Base-by-base conservation (phyloP, 1,139 yeast species). In the Lodderomyces jiufengensis region DNA sequence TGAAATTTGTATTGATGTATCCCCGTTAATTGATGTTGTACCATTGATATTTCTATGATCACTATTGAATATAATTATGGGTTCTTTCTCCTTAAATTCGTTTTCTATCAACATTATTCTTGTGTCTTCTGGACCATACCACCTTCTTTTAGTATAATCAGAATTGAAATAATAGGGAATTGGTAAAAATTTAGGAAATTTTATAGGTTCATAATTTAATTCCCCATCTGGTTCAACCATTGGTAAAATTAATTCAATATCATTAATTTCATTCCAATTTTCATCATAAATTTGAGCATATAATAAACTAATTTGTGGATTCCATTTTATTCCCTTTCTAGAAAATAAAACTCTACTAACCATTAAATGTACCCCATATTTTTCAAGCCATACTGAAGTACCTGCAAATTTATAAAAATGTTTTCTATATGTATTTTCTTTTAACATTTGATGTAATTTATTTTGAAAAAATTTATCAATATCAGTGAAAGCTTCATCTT, bases 111-210 rank as follows among this genome's bases (percentile, higher is more conserved):
- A 43, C 16, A 70, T 47, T n/a, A 71, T 53, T 32, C 75, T 57
- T 3, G 78, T 74, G 48, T 73, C 77, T 49, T 73, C 78, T 2
- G 78, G 72, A 0, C 78, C 78, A 38, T 57, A 63, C 47, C 43
- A 59, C 44, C 43, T 30, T 24, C 27, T 24, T 20, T 29, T 35
- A 9, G 30, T 29, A 37, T 46, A 57, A 18, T 48, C 48, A 22
- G 50, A 42, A 9, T 42, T 39, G 10, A 34, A 43, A 31, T 42
- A 45, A 34, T 57, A 59, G 9, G 66, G 65, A 4, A 61, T 51
- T 1, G 62, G 60, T 21, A 60, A 39, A 31, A 59, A 55, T 10
- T 42, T 37, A 4, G 66, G 66, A 38, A 54, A 61, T 24, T 40
- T 38, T 13, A 55, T 25, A 10, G 34, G 43, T 16, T 44, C 39